Evolutionary conservation across 306 rosid genomes (phyloP).

Genomic region (Quercus rubra): DNA sequence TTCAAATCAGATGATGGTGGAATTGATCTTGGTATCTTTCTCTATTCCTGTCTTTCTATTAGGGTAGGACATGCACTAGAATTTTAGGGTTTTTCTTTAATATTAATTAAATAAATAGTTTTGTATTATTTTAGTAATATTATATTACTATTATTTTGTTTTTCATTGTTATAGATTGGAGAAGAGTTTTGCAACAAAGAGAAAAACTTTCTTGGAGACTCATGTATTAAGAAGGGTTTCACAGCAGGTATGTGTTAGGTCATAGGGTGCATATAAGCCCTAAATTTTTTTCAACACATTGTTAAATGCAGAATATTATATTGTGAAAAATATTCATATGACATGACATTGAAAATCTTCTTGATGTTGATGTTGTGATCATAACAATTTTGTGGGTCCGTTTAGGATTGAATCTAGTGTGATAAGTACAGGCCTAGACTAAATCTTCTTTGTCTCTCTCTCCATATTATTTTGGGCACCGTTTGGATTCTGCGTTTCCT

Average conservation of each 20-base stretch:
- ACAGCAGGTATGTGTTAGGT: slow-evolving; percentile 53
- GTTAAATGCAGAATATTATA: not conserved
- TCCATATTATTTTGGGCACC: slow-evolving; percentile 35
- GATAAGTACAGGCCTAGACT: slow-evolving; percentile 4
- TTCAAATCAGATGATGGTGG: slow-evolving; percentile 43
- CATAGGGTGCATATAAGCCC: slow-evolving; percentile 1
- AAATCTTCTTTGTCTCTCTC: slow-evolving; percentile 18
- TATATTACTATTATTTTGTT: not conserved
- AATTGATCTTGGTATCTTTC: slow-evolving; percentile 35
- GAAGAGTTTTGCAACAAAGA: slow-evolving; percentile 48
- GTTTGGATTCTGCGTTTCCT: too few relatives aligned
- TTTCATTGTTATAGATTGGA: slow-evolving; percentile 36
- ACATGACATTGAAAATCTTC: not conserved
- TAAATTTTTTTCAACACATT: not conserved
- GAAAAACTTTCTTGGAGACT: slow-evolving; percentile 46
- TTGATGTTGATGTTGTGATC: not conserved
- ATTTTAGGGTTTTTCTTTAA: not conserved
- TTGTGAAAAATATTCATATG: not conserved
- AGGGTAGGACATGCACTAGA: too few relatives aligned
- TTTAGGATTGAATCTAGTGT: slow-evolving; percentile 21
- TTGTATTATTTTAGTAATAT: not conserved
- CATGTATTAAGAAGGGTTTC: slow-evolving; percentile 45
- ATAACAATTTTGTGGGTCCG: slow-evolving; percentile 21
- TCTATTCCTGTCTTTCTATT: not conserved
- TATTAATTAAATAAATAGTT: not conserved